A percentile compares a stretch with the other conserved stretches of the same genome.
Evolutionary conservation across 1,139 yeast species (phyloP).

Genomic region (Geotrichum macrosporum): DNA sequence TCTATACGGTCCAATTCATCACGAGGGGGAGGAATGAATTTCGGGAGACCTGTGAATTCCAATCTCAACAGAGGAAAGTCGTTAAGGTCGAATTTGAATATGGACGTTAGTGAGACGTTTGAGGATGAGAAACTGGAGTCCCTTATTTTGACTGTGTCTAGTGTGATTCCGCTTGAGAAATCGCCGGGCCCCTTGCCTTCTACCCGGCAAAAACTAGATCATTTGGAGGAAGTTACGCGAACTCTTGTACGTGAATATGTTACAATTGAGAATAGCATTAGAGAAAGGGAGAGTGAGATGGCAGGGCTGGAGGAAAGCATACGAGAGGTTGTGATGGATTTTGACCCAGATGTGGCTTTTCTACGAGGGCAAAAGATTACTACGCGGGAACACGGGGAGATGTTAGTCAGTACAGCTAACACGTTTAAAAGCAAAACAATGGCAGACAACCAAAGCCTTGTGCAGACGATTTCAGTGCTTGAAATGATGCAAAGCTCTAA

Average conservation of each 20-base stretch:
- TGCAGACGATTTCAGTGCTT: constrained; percentile 4
- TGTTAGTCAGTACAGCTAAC: neutral
- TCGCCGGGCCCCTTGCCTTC: constrained; percentile 17
- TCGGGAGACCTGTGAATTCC: constrained; percentile 1
- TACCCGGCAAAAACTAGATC: constrained; percentile 14
- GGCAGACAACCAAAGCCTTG: constrained; percentile 1
- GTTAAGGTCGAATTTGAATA: constrained; percentile 1
- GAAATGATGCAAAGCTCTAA: constrained; percentile 7
- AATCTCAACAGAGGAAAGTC: constrained; percentile 7
- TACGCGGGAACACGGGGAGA: neutral
- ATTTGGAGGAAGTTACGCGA: constrained; percentile 12
- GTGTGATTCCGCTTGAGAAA: constrained; percentile 12
- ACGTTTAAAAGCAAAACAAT: neutral
- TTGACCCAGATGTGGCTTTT: too few relatives aligned
- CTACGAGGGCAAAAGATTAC: neutral
- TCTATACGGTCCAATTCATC: neutral
- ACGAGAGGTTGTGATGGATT: neutral
- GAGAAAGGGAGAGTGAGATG: constrained; percentile 3
- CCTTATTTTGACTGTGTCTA: constrained; percentile 15
- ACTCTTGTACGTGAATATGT: constrained; percentile 13
- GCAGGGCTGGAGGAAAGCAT: neutral
- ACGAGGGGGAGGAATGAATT: neutral
- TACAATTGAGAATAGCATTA: neutral
- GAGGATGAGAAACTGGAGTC: constrained; percentile 17
- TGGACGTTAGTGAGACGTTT: constrained; percentile 7